Conservation (phyloP, 1,139 yeast genomes). For the Scheffersomyces titani region DNA sequence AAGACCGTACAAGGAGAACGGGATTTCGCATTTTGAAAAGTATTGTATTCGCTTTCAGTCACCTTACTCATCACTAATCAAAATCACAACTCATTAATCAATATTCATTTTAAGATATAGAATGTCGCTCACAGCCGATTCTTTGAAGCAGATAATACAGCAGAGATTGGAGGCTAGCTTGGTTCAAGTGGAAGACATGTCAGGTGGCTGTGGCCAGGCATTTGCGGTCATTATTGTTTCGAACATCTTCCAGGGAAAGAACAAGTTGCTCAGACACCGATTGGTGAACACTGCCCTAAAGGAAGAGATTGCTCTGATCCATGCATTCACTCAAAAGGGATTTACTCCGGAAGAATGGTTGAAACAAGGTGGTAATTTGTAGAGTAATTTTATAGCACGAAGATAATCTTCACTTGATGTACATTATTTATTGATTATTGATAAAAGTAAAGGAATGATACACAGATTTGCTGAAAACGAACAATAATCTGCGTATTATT, state of each 20-base stretch:
- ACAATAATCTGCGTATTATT: background rate
- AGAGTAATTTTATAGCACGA: background rate
- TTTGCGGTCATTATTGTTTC: slow-evolving; percentile 86
- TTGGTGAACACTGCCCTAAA: slow-evolving; percentile 77
- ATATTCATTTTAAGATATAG: background rate
- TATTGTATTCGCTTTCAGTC: background rate
- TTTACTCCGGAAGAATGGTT: slow-evolving; percentile 75
- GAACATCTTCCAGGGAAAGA: slow-evolving; percentile 69
- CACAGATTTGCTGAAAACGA: background rate
- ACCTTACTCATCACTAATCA: background rate
- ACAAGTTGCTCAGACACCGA: slow-evolving; percentile 83
- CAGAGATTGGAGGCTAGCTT: slow-evolving; percentile 53
- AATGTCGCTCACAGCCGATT: slow-evolving; percentile 48
- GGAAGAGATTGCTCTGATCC: slow-evolving; percentile 82
- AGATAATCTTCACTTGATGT: background rate
- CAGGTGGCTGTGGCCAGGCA: slow-evolving; percentile 89
- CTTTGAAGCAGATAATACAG: slow-evolving; percentile 46
- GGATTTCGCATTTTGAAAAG: background rate
- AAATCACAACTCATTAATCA: too few species aligned
- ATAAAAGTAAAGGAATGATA: background rate
- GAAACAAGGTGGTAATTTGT: slow-evolving; percentile 35
- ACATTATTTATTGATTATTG: slow-evolving; percentile 2
- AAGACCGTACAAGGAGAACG: background rate
- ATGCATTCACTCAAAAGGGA: slow-evolving; percentile 93
- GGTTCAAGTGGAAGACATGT: slow-evolving; percentile 69